phyloP scores from a whole-genome alignment of 495 filamentous ascomycete genomes.

The Aspergillus bridgeri region DNA sequence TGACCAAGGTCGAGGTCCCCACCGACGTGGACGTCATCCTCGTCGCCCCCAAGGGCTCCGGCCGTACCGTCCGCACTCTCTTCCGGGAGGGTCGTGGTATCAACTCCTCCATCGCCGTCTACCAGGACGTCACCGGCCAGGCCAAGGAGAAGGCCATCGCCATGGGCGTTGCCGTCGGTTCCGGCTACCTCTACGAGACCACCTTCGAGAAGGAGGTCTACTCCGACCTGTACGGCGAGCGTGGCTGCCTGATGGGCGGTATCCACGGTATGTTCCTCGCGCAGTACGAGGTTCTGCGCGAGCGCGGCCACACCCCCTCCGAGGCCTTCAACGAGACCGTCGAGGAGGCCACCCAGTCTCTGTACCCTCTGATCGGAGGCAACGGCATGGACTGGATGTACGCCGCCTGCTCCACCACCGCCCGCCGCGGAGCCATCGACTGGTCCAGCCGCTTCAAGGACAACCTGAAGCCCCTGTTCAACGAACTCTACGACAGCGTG shows the following conservation, averaged over 20 bases:
- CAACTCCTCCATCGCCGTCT: slow-evolving; percentile 98
- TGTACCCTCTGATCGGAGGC: slow-evolving; percentile 93
- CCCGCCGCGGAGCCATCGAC: slow-evolving; percentile 96
- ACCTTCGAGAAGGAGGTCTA: slow-evolving; percentile 99
- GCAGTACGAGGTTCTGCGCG: slow-evolving; percentile 99
- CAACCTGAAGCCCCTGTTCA: slow-evolving; percentile 96
- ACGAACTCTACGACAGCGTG: slow-evolving; percentile 90
- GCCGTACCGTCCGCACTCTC: slow-evolving; percentile 94
- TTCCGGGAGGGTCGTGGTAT: slow-evolving; percentile 98
- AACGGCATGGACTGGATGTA: slow-evolving; percentile 99
- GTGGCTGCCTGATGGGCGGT: slow-evolving; percentile 98
- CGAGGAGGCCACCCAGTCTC: slow-evolving; percentile 95
- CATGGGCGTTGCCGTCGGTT: slow-evolving; percentile 92
- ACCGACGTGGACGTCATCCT: slow-evolving; percentile 97
- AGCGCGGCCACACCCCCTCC: slow-evolving; percentile 92
- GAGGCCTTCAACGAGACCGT: slow-evolving; percentile 99
- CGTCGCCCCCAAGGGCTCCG: slow-evolving; percentile 97
- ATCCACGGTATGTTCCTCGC: slow-evolving; percentile 99
- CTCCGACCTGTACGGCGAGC: slow-evolving; percentile 98
- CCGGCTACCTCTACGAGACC: slow-evolving; percentile 99
- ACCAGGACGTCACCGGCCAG: slow-evolving; percentile 96
- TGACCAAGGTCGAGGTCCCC: slow-evolving; percentile 97
- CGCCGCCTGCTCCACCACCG: slow-evolving; percentile 97
- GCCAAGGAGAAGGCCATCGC: slow-evolving; percentile 98
- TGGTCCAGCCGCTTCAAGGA: slow-evolving; percentile 95